A percentile compares a stretch with the other conserved stretches of the same genome.
These are phyloP conservation scores for Neonectria punicea DNA, from an alignment of 2,329 filamentous ascomycete species.

Conservation along the genomic window DNA sequence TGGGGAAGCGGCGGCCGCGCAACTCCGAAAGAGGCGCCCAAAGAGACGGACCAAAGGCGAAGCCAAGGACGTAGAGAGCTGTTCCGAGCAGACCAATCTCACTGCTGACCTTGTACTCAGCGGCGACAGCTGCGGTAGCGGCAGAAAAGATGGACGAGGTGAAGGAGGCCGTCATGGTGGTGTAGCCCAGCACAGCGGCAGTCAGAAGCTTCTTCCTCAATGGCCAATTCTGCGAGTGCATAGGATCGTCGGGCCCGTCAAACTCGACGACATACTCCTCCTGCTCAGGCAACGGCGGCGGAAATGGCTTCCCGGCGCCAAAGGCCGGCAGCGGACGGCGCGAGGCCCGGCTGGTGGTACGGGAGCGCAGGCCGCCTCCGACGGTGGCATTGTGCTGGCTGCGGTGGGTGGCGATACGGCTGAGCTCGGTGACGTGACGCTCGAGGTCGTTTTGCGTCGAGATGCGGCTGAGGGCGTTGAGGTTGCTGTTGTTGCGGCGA, in stretches of 20 bases:
- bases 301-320: conserved; percentile 79
- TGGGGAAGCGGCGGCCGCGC: conserved; percentile 71
- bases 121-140: conserved; percentile 67
- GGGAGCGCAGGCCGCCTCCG: conserved; percentile 57
- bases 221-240: conserved; percentile 91
- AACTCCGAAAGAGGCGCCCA: conserved; percentile 81
- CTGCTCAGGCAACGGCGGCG: conserved; percentile 73
- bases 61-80: conserved; percentile 76
- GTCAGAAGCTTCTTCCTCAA: conserved; percentile 79
- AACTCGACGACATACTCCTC: conserved; percentile 89
- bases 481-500: conserved; percentile 37
- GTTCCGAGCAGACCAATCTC: conserved; percentile 74
- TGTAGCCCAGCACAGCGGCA: conserved; percentile 76
- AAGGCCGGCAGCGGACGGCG: conserved; percentile 73
- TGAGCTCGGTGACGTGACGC: conserved; percentile 74
- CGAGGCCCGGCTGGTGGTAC: conserved; percentile 58
- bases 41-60: conserved; percentile 76
- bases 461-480: conserved; percentile 67
- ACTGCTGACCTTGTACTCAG: conserved; percentile 67
- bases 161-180: conserved; percentile 77
- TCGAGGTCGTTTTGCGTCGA: conserved; percentile 75
- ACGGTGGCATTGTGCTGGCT: conserved; percentile 80
- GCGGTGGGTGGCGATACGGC: conserved; percentile 75
- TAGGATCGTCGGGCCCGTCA: conserved; percentile 82
- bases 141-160: conserved; percentile 80